Evolutionary conservation across 768 basidiomycete genomes (phyloP).

Genomic region (Boletus sp.): DNA sequence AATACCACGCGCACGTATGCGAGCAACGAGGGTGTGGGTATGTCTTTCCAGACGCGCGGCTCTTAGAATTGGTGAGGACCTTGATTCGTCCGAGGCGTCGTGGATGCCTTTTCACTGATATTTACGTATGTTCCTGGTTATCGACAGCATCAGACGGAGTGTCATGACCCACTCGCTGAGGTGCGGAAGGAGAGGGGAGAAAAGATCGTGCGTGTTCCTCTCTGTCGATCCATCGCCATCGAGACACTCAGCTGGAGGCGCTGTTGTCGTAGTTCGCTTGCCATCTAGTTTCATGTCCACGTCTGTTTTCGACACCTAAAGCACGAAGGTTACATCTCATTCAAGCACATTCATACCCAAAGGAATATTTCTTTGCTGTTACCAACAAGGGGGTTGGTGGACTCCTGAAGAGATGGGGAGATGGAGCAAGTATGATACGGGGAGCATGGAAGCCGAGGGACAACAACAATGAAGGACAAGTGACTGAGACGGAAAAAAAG

Average conservation of each 20-base stretch:
- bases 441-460: constrained; percentile 64
- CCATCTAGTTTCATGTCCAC: constrained; percentile 58
- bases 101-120: neutral
- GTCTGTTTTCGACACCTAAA: constrained; percentile 70
- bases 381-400: constrained; percentile 90
- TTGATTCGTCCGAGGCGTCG: constrained; percentile 1
- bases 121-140: neutral
- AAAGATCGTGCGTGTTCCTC: constrained; percentile 59
- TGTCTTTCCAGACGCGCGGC: constrained; percentile 81
- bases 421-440: constrained; percentile 77
- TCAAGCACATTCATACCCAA: constrained; percentile 77
- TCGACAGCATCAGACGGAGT: constrained; percentile 76
- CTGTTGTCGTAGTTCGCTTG: constrained; percentile 69
- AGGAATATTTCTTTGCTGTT: constrained; percentile 88
- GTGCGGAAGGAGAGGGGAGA: constrained; percentile 77
- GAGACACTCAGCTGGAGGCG: neutral
- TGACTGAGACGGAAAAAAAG: constrained; percentile 3
- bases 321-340: constrained; percentile 79
- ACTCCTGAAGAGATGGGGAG: constrained; percentile 75
- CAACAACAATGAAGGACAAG: constrained; percentile 19
- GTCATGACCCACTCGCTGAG: constrained; percentile 83
- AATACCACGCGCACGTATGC: constrained; percentile 82
- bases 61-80: constrained; percentile 72
- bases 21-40: constrained; percentile 65
- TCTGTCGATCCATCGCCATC: constrained; percentile 13